Evolutionary conservation across 257 asterid genomes (phyloP), one percentile per base, ranked within the genome.

Genomic region (Rhazya stricta): DNA sequence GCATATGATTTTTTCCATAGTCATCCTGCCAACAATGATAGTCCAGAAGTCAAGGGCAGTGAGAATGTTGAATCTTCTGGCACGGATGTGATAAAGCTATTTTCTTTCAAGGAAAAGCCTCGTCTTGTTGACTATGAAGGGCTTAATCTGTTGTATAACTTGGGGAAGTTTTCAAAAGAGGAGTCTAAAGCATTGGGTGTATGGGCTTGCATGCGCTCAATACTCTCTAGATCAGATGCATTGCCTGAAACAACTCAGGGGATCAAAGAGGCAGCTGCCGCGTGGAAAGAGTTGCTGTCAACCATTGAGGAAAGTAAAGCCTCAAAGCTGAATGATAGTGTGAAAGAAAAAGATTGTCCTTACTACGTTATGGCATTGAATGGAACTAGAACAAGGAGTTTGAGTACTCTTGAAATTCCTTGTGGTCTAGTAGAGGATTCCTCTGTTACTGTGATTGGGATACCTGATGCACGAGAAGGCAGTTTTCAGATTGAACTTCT

Each of bases 381-480:
- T 83, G 72, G 71, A 23, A 50, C 84, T 3, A 66, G 54, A 50
- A 76, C 21, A 69, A 74, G 70, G 83, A 83, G 77, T 46, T 81
- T 76, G 71, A 75, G 79, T 72, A 76, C 73, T 76, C 80, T 92
- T 25, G 83, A 80, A 72, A 86, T 90, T 73, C 99, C 99, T 1
- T 94, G 98, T 80, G 99, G 99, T 73, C 81, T 94, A 37, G 89
- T 92, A 18, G 91, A 87, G 81, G 99, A 83, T 76, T 94, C 98
- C 29, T 89, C 98, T 58, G 84, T 92, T 86, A 88, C 96, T 54
- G 86, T 94, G 69, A 90, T 94, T 53, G 98, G 98, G 75, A 82
- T 87, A 58, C 98, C 99, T 37, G 84, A 87, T 72, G 82, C 84
- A 1, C 69, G 43, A 74, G 79, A 78, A 57, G 86, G 85, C 29